Base-by-base conservation (phyloP, 202 grass and related monocot genomes). In the Schoenoplectus tabernaemontani region DNA sequence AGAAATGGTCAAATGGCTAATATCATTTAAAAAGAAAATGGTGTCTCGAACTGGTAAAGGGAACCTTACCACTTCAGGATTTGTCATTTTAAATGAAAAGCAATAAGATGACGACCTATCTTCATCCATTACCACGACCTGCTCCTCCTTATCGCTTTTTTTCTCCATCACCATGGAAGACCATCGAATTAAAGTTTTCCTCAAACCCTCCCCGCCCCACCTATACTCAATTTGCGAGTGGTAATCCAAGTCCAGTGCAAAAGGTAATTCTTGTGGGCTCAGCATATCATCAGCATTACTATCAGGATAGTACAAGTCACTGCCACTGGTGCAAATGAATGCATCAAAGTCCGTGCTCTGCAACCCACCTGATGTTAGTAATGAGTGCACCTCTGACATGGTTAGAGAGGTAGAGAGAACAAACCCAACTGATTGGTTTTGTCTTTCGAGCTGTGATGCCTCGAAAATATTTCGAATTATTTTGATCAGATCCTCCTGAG, bases 211-310 rank as follows among this genome's bases (percentile, higher is more conserved):
- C 81, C 92, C 96, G 23, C 96, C 96, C 96, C 96, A 99, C 34
- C 89, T 88, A 82, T 95, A 91, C 61, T 99, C 92, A n/a, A 99
- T 99, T 77, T 99, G 96, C 74, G 96, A 91, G 57, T 95, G 92
- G 69, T 99, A 91, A 88, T 93, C 89, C 72, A 89, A 82, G 81
- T 99, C 96, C 78, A 99, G 66, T 77, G 73, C 75, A 83, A 87
- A 88, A 62, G 85, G 81, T 81, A 88, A 84, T 83, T 85, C 86
- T 23, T 85, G 87, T 82, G 86, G 91, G 76, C 63, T 88, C 74
- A 91, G 50, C 5, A 66, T 86, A 86, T 87, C 88, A 68, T 91
- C 92, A 6, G 81, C 78, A 82, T 85, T 86, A 68, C 81, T 82
- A 77, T 78, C 70, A 76, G 96, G 90, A 77, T 99, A 99, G 78